A percentile compares a stretch with the other conserved stretches of the same genome.
Evolutionary conservation across 1,284 basidiomycete genomes (phyloP).

Genomic region (Leccinum subrobustum): DNA sequence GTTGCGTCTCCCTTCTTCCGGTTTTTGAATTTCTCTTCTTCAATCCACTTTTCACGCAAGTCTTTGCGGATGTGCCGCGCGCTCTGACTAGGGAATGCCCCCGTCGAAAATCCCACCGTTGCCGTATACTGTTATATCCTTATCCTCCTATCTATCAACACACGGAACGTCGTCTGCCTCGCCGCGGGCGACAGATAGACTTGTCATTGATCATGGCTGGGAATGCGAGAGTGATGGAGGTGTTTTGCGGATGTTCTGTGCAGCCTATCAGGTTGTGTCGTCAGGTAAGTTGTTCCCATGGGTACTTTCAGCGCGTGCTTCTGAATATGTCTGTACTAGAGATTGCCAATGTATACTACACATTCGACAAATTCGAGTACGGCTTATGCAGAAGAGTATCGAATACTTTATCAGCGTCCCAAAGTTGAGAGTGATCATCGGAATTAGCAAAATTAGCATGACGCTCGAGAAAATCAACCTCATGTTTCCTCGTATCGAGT

Average conservation of each 20-base stretch:
- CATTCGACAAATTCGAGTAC: too few relatives aligned
- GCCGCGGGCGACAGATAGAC: conserved; percentile 44
- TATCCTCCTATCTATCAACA: conserved; percentile 61
- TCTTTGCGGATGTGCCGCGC: conserved; percentile 37
- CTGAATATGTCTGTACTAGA: conserved; percentile 31
- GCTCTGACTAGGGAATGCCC: not conserved
- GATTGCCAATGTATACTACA: conserved; percentile 44
- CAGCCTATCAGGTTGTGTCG: conserved; percentile 53
- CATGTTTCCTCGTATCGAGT: too few relatives aligned
- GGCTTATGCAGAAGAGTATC: too few relatives aligned
- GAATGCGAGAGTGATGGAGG: conserved; percentile 45
- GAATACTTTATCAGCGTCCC: too few relatives aligned
- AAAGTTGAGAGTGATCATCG: too few relatives aligned
- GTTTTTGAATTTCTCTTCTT: conserved; percentile 56
- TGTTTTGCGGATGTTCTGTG: conserved; percentile 40
- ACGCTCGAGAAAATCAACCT: too few relatives aligned
- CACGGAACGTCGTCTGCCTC: conserved; percentile 61
- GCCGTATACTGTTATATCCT: conserved; percentile 46
- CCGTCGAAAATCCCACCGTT: conserved; percentile 32
- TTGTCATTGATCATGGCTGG: conserved; percentile 50
- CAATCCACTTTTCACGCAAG: conserved; percentile 46
- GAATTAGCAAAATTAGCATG: too few relatives aligned
- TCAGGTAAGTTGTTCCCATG: conserved; percentile 43
- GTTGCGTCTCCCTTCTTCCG: conserved; percentile 54
- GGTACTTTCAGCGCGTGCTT: not conserved